phyloP scores from a whole-genome alignment of 2,329 filamentous ascomycete species.

The Colletotrichum eremochloae region DNA sequence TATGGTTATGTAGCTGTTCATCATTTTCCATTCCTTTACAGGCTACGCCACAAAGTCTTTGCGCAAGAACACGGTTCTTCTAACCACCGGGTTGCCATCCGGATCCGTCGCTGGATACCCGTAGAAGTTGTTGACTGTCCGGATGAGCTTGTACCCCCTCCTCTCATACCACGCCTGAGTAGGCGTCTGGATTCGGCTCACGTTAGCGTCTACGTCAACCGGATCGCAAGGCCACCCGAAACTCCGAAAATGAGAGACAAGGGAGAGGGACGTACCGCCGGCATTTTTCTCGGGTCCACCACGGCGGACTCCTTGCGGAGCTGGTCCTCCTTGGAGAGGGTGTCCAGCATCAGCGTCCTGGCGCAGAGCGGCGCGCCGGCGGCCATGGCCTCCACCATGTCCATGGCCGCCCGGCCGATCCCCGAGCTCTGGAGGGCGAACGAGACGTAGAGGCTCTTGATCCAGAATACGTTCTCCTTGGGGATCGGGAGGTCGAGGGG shows the following conservation, averaged over 20 bases:
- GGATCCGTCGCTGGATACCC: conserved; percentile 16
- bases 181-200: conserved; percentile 40
- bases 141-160: conserved; percentile 47
- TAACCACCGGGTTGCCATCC: conserved; percentile 12
- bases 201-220: background rate
- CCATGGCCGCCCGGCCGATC: conserved; percentile 49
- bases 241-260: too few relatives aligned
- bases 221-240: background rate
- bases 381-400: conserved; percentile 47
- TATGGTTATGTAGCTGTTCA: too few relatives aligned
- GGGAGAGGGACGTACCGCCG: conserved; percentile 2
- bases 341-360: conserved; percentile 47
- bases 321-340: conserved; percentile 45
- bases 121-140: conserved; percentile 42
- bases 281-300: background rate
- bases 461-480: conserved; percentile 46
- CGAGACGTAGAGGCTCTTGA: conserved; percentile 49
- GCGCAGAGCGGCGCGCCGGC: conserved; percentile 46
- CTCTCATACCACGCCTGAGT: conserved; percentile 50
- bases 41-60: conserved; percentile 12
- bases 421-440: conserved; percentile 46
- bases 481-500: conserved; percentile 44
- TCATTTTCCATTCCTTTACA: background rate
- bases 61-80: conserved; percentile 29
- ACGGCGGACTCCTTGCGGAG: conserved; percentile 2